Evolutionary conservation across 805 yeast genomes (phyloP).

Genomic region (Soucietia sequanensis): DNA sequence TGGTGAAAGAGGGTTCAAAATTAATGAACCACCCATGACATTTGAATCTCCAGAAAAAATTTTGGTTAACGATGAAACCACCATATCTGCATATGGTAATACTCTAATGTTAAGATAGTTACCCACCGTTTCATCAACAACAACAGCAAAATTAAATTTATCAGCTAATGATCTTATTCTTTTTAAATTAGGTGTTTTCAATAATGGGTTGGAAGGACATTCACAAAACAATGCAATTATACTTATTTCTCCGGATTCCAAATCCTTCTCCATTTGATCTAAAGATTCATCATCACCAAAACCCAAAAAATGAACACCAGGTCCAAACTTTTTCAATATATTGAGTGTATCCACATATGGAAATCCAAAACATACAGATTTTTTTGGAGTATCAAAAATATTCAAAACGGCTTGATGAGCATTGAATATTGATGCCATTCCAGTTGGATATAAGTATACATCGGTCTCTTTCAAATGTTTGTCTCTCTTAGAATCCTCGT

Average conservation of each 20-base stretch:
- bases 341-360: conserved; percentile 93
- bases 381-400: conserved; percentile 28
- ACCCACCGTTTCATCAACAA: conserved; percentile 94
- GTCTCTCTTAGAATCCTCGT: conserved; percentile 26
- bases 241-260: conserved; percentile 54
- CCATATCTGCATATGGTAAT: conserved; percentile 79
- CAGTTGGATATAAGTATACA: conserved; percentile 82
- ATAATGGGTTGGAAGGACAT: conserved; percentile 91
- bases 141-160: conserved; percentile 70
- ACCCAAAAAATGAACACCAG: conserved; percentile 85
- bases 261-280: conserved; percentile 58
- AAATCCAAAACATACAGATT: conserved; percentile 92
- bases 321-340: conserved; percentile 84
- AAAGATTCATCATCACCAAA: conserved; percentile 73
- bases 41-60: conserved; percentile 93
- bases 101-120: conserved; percentile 83
- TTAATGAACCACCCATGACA: conserved; percentile 90
- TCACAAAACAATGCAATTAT: conserved; percentile 85
- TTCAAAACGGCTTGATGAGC: conserved; percentile 57
- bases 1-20: conserved; percentile 66
- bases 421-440: conserved; percentile 88
- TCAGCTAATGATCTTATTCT: conserved; percentile 65
- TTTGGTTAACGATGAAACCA: conserved; percentile 84
- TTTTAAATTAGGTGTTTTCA: conserved; percentile 76
- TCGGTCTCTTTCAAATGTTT: conserved; percentile 51